phyloP scores from a whole-genome alignment of 2,329 filamentous ascomycete genomes.

The Penicillium occitanis region DNA sequence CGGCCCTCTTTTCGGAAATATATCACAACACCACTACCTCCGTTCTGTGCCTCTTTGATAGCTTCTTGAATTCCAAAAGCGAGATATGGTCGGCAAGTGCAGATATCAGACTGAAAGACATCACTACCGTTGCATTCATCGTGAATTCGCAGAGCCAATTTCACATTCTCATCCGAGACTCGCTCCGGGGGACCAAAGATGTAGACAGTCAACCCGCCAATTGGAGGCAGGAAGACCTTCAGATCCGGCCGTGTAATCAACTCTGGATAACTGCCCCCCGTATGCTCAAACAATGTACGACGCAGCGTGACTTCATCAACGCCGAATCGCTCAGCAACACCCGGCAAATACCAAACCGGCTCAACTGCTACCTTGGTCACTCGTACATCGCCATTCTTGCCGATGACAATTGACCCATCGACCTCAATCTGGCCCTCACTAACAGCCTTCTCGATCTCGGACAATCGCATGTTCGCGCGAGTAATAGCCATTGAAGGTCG shows the following conservation, averaged over 20 bases:
- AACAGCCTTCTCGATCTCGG: slow-evolving; percentile 88
- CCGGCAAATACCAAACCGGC: slow-evolving; percentile 84
- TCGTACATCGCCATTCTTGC: slow-evolving; percentile 78
- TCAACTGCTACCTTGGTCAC: slow-evolving; percentile 98
- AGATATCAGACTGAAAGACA: slow-evolving; percentile 97
- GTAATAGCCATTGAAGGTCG: slow-evolving; percentile 90
- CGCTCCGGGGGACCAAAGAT: slow-evolving; percentile 94
- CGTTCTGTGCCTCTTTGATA: slow-evolving; percentile 92
- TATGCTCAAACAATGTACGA: slow-evolving; percentile 88
- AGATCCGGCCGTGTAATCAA: slow-evolving; percentile 92
- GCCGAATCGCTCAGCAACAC: slow-evolving; percentile 87
- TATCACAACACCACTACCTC: slow-evolving; percentile 91
- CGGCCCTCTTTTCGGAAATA: slow-evolving; percentile 98
- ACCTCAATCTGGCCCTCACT: slow-evolving; percentile 69
- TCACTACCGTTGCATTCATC: slow-evolving; percentile 94
- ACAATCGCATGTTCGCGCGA: slow-evolving; percentile 92
- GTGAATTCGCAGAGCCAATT: slow-evolving; percentile 80
- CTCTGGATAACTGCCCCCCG: slow-evolving; percentile 93
- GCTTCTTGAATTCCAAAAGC: slow-evolving; percentile 97
- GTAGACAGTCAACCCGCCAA: slow-evolving; percentile 93
- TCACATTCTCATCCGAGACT: slow-evolving; percentile 81
- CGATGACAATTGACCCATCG: slow-evolving; percentile 89
- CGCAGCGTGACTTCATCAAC: slow-evolving; percentile 86
- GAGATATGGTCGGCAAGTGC: slow-evolving; percentile 87
- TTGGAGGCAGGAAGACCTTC: slow-evolving; percentile 92